Base-by-base conservation (phyloP, 495 filamentous ascomycete species). In the Neurospora sp. region DNA sequence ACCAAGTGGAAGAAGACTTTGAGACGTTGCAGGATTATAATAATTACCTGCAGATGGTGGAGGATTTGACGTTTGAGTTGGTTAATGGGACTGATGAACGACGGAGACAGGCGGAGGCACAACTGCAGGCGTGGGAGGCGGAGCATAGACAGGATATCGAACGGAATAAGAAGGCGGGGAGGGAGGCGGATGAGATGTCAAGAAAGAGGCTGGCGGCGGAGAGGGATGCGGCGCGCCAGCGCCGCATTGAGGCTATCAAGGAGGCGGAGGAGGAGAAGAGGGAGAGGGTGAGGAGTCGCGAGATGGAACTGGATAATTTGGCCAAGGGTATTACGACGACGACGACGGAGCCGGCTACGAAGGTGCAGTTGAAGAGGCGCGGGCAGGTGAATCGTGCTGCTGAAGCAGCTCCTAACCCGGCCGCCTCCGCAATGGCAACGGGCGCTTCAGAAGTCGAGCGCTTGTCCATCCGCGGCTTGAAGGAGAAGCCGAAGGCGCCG, bases 31-130 rank as follows among this genome's bases (percentile, higher is more conserved):
- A 85, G 48, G 91, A 89, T 74, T 98, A 90, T 83, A 97, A 98
- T 82, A 90, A 98, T 81, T 98, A 98, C 83, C 89, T 98, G 38
- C 93, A 98, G 81, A 89, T 92, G 75, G 92, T 97, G 38, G 96
- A 99, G 83, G 89, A 92, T 73, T 87, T 96, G 69, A 94, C 94
- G 22, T 94, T 94, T 80, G 94, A 96, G 76, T 86, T 99, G 2
- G 90, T 97, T 12, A 84, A 87, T 68, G 89, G 91, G 20, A 88
- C 84, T 69, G 91, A 93, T 41, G 85, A 91, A 0, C 86, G 86
- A 7, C 89, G 89, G 70, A 89, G 46, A 16, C 73, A 78, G 27
- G 86, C 94, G 0, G 92, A 97, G 83, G 81, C 85, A 53, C 87
- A 88, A 71, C 86, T 98, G 41, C 80, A 86, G 65, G 83, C 81